These are phyloP conservation scores for Komagataella pseudopastoris DNA, from an alignment of 805 yeast genomes.

Conservation along the genomic window DNA sequence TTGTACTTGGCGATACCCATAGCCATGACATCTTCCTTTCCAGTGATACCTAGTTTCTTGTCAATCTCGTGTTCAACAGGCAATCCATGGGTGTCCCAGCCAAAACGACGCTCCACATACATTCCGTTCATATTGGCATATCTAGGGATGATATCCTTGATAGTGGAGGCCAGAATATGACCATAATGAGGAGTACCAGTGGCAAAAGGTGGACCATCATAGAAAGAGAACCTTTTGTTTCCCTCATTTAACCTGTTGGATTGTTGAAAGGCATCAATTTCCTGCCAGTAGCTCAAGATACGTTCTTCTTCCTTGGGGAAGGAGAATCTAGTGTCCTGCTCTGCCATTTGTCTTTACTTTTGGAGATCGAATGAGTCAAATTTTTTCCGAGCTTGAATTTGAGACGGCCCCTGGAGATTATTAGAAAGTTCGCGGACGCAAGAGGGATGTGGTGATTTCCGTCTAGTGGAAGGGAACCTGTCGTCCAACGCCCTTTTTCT, in stretches of 20 bases:
- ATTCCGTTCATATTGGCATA: conserved; percentile 97
- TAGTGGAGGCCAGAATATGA: conserved; percentile 91
- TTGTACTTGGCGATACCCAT: conserved; percentile 93
- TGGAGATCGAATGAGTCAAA: background rate
- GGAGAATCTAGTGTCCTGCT: conserved; percentile 30
- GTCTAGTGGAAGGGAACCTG: background rate
- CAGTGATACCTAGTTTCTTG: conserved; percentile 86
- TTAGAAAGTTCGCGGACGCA: background rate
- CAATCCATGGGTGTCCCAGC: conserved; percentile 99
- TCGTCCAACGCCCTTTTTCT: background rate
- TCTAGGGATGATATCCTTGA: conserved; percentile 94
- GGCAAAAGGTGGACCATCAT: conserved; percentile 99
- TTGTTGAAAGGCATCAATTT: conserved; percentile 87
- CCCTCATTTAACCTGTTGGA: conserved; percentile 75
- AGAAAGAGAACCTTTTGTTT: conserved; percentile 80
- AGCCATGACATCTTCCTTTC: conserved; percentile 88
- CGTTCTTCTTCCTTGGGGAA: conserved; percentile 88
- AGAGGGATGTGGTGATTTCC: background rate
- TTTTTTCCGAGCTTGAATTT: background rate
- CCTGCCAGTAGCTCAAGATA: conserved; percentile 71
- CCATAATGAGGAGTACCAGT: conserved; percentile 99
- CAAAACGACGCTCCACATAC: conserved; percentile 93
- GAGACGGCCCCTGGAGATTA: background rate
- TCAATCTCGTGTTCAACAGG: conserved; percentile 98
- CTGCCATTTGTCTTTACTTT: conserved; percentile 12